A percentile compares a stretch with the other conserved stretches of the same genome.
Evolutionary conservation across 768 basidiomycete species (phyloP).

Genomic region (Naematelia encephala): DNA sequence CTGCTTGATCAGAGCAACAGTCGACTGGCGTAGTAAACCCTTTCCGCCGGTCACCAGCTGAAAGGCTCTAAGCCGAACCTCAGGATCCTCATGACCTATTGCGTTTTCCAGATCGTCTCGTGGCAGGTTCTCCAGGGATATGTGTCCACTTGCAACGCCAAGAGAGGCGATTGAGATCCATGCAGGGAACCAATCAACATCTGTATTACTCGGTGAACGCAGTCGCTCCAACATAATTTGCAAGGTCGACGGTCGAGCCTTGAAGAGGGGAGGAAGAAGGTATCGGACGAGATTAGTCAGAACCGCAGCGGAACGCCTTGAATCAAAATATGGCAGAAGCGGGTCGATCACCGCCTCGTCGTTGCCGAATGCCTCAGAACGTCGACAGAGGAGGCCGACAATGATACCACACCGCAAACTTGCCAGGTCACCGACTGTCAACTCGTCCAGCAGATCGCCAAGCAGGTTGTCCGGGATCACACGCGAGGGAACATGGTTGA

Average conservation of each 20-base stretch:
- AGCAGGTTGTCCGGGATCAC: conserved; percentile 16
- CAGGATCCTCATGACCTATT: conserved; percentile 25
- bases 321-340: conserved; percentile 25
- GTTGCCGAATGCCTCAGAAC: background rate
- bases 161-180: conserved; percentile 39
- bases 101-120: conserved; percentile 17
- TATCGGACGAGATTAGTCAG: conserved; percentile 36
- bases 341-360: conserved; percentile 9
- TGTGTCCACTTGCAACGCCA: conserved; percentile 19
- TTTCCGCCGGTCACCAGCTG: conserved; percentile 26
- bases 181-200: conserved; percentile 15
- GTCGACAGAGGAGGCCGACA: conserved; percentile 12
- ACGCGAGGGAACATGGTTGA: conserved; percentile 15
- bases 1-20: conserved; percentile 23
- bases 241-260: conserved; percentile 9
- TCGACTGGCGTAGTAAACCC: background rate
- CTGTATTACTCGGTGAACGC: background rate
- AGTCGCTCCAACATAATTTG: conserved; percentile 12
- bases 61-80: conserved; percentile 32
- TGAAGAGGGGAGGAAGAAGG: conserved; percentile 34
- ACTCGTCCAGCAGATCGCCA: conserved; percentile 12
- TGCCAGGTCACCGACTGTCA: conserved; percentile 18
- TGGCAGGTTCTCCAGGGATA: conserved; percentile 23
- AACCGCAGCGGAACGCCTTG: conserved; percentile 1
- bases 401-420: conserved; percentile 18